These are phyloP conservation scores for Leccinum subgranulosum DNA, from an alignment of 768 basidiomycete species.

Conservation along the genomic window DNA sequence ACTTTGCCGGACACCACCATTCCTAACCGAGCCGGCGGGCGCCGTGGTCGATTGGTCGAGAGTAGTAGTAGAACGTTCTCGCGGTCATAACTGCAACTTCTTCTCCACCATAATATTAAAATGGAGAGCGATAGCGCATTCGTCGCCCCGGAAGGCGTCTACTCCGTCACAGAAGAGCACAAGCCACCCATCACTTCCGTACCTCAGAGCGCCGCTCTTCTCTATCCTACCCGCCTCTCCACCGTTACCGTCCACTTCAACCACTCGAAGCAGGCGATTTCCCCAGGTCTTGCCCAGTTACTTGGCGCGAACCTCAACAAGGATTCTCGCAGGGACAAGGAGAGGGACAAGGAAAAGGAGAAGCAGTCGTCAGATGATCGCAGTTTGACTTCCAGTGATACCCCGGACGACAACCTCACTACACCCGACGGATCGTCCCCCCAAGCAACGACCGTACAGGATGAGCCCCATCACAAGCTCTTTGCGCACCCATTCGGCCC, in stretches of 20 bases:
- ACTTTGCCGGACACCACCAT: slow-evolving; percentile 7
- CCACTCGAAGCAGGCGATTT: slow-evolving; percentile 46
- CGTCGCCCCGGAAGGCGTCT: slow-evolving; percentile 87
- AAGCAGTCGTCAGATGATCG: slow-evolving; percentile 48
- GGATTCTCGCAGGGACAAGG: slow-evolving; percentile 49
- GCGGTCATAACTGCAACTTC: slow-evolving; percentile 10
- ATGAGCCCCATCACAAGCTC: slow-evolving; percentile 48
- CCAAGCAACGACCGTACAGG: slow-evolving; percentile 35
- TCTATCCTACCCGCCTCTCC: slow-evolving; percentile 62
- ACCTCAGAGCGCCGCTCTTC: slow-evolving; percentile 32
- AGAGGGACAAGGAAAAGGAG: slow-evolving; percentile 39
- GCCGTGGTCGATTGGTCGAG: background rate
- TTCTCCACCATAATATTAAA: slow-evolving; percentile 3
- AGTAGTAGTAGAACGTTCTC: slow-evolving; percentile 6
- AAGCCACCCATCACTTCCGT: slow-evolving; percentile 53
- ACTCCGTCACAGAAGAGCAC: slow-evolving; percentile 85
- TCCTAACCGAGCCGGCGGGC: background rate
- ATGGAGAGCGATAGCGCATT: slow-evolving; percentile 87
- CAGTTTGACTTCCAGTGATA: slow-evolving; percentile 82
- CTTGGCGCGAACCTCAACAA: slow-evolving; percentile 58
- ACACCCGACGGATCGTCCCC: slow-evolving; percentile 38
- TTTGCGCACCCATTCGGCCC: slow-evolving; percentile 52
- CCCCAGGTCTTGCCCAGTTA: slow-evolving; percentile 65
- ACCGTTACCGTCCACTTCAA: slow-evolving; percentile 63
- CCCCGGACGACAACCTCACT: slow-evolving; percentile 55